Percentiles rank a stretch among this genome's conserved stretches.
These are phyloP conservation scores for Curvularia spicifera DNA, from an alignment of 2,329 filamentous ascomycete genomes.

Conservation along the genomic window DNA sequence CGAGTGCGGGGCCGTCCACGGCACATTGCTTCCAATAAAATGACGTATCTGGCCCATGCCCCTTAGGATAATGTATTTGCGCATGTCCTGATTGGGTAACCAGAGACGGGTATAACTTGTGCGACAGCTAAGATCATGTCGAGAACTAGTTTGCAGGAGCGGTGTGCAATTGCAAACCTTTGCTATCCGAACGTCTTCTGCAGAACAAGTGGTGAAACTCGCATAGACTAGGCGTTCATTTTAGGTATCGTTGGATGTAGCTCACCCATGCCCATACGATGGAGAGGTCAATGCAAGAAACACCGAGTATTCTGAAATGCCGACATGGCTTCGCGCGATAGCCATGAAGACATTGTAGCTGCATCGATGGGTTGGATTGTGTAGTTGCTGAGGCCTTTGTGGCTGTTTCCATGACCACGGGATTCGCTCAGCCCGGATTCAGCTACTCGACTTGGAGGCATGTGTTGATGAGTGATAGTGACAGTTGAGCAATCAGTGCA, in stretches of 20 bases:
- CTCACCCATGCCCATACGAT: neutral
- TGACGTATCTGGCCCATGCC: slow-evolving; percentile 21
- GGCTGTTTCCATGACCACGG: no score
- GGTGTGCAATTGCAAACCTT: neutral
- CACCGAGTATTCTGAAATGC: neutral
- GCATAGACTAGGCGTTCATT: neutral
- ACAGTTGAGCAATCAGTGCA: no score
- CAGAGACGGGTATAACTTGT: neutral
- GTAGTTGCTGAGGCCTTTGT: neutral
- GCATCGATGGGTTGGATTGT: neutral
- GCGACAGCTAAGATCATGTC: neutral
- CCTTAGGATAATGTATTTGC: slow-evolving; percentile 29
- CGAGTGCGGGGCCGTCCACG: slow-evolving; percentile 29
- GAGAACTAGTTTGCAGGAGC: neutral
- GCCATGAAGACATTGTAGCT: neutral
- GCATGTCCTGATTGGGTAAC: neutral
- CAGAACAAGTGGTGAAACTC: neutral
- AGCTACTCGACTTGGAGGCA: neutral
- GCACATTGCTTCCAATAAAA: slow-evolving; percentile 22
- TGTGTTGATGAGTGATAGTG: neutral
- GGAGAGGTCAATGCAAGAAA: neutral
- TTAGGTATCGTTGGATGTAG: neutral
- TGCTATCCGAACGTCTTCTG: neutral
- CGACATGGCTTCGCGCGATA: neutral
- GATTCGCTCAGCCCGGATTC: neutral